Conservation (phyloP, 148 eudicot species). For the Persicaria tinctoria region DNA sequence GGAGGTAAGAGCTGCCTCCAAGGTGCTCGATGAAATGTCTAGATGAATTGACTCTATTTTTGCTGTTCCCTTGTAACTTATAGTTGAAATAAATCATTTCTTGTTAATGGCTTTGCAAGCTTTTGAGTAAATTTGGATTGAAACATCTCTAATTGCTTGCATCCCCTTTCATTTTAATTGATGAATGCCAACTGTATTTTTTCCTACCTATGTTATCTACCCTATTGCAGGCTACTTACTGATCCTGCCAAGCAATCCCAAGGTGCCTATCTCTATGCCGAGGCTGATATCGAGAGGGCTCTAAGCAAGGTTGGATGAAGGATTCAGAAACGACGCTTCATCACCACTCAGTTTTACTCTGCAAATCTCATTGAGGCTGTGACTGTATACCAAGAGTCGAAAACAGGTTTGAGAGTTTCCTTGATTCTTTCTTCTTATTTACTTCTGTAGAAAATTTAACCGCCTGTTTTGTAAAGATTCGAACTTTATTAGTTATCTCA, state of each 20-base stretch:
- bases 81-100: too few species aligned
- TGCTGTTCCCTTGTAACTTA: too few species aligned
- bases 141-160: too few species aligned
- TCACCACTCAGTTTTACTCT: slow-evolving; percentile 88
- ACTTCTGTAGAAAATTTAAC: slow-evolving; percentile 1
- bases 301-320: slow-evolving; percentile 82
- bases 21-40: too few species aligned
- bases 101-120: too few species aligned
- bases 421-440: not conserved
- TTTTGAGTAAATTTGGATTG: too few species aligned
- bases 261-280: slow-evolving; percentile 89
- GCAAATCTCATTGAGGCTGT: slow-evolving; percentile 80
- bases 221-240: too few species aligned
- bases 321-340: slow-evolving; percentile 65
- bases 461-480: slow-evolving; percentile 3
- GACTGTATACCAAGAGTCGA: slow-evolving; percentile 18
- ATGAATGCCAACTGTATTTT: slow-evolving; percentile 15
- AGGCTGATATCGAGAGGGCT: slow-evolving; percentile 88
- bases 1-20: too few species aligned
- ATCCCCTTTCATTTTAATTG: too few species aligned
- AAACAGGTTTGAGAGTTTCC: not conserved
- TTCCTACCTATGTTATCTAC: too few species aligned
- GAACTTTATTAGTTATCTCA: not conserved
- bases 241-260: slow-evolving; percentile 32
- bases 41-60: too few species aligned